A percentile compares a stretch with the other conserved stretches of the same genome.
Conservation (phyloP, 441 rosid species). For the Pelargonium citronellum region DNA sequence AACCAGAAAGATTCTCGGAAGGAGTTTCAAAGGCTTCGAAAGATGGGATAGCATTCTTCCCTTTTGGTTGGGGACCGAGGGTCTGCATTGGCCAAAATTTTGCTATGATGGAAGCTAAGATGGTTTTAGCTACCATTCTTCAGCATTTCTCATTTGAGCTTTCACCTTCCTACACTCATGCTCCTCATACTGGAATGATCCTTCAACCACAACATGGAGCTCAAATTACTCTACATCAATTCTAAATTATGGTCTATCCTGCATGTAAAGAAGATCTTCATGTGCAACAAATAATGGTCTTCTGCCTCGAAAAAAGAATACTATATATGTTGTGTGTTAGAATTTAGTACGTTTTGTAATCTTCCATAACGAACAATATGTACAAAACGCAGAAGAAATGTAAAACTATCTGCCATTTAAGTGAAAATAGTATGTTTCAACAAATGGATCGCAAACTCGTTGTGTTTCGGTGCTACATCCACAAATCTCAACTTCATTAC, state of each 20-base stretch:
- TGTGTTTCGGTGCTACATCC: too few species aligned
- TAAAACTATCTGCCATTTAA: too few species aligned
- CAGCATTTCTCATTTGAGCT: slow-evolving; percentile 40
- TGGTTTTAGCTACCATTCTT: slow-evolving; percentile 39
- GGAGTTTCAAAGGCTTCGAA: slow-evolving; percentile 40
- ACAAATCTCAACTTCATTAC: too few species aligned
- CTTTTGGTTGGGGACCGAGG: slow-evolving; percentile 47
- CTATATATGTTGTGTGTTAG: neutral
- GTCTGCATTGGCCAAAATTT: slow-evolving; percentile 48
- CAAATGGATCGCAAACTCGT: too few species aligned
- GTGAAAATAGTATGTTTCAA: too few species aligned
- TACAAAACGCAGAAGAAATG: too few species aligned
- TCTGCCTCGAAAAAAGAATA: neutral
- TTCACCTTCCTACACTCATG: slow-evolving; percentile 42
- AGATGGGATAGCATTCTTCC: slow-evolving; percentile 31
- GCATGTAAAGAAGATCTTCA: neutral
- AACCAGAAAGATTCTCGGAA: slow-evolving; percentile 43
- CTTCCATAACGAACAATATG: too few species aligned
- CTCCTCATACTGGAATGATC: slow-evolving; percentile 37
- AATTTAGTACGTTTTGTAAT: too few species aligned
- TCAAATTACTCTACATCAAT: slow-evolving; percentile 32
- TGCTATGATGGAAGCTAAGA: slow-evolving; percentile 44
- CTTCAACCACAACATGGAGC: slow-evolving; percentile 53
- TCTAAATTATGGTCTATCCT: slow-evolving; percentile 11
- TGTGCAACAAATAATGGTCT: slow-evolving; percentile 11